These are phyloP conservation scores for Pseudohalonectria lignicola DNA, from an alignment of 2,329 filamentous ascomycete genomes.

Conservation along the genomic window DNA sequence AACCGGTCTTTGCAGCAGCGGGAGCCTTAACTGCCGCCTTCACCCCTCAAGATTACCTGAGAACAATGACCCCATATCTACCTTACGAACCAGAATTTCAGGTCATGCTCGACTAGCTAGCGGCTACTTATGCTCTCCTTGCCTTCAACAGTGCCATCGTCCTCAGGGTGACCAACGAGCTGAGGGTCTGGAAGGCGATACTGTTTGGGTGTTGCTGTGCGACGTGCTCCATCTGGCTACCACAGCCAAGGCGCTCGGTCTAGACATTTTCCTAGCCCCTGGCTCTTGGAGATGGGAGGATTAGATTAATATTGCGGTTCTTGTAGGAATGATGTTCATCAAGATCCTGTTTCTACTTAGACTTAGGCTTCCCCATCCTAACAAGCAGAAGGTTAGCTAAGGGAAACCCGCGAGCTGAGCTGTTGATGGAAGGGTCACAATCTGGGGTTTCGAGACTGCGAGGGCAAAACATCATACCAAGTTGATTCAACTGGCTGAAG, in stretches of 20 bases:
- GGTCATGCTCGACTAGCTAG: constrained; percentile 16
- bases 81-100: constrained; percentile 11
- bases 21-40: constrained; percentile 10
- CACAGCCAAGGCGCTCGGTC: constrained; percentile 18
- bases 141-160: constrained; percentile 17
- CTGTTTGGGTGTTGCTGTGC: constrained; percentile 12
- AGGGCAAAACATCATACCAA: too few relatives aligned
- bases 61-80: constrained; percentile 4
- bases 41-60: constrained; percentile 7
- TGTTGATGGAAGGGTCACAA: neutral
- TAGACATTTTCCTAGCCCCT: constrained; percentile 12
- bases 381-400: constrained; percentile 1
- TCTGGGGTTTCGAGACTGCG: neutral
- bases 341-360: constrained; percentile 23
- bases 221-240: constrained; percentile 20
- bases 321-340: constrained; percentile 18
- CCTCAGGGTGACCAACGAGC: constrained; percentile 14
- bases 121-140: constrained; percentile 16
- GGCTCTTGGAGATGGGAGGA: constrained; percentile 22
- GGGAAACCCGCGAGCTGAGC: neutral
- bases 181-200: constrained; percentile 15
- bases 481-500: too few relatives aligned
- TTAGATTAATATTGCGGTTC: constrained; percentile 21
- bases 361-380: constrained; percentile 13
- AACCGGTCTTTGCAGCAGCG: constrained; percentile 6